Evolutionary conservation across 257 asterid genomes (phyloP), one percentile per base, ranked within the genome.

Genomic region (Fraxinus pennsylvanica): DNA sequence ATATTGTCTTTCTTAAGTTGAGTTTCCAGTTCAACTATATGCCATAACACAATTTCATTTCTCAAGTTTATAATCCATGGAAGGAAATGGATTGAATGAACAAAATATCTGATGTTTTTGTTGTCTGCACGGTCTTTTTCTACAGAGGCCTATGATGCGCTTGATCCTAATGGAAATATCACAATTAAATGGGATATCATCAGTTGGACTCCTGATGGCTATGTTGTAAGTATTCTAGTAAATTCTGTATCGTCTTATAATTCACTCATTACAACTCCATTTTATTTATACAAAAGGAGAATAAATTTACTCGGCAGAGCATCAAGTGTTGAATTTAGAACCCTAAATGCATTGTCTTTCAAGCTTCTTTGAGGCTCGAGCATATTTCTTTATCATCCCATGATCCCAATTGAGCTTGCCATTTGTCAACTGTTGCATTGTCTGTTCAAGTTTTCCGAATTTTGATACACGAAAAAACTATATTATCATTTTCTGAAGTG

Each of bases 191-290:
- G 94, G 94, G 92, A 90, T 50, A 75, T 90, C 29, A 79, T 88
- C 57, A 74, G 59, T 57, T 90, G 94, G 92, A 88, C 91, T 8
- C 80, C 91, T n/a, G 92, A 90, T 81, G 94, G 92, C 75, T 90
- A 90, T 79, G 84, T 87, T 78, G 92, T 90, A 81, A 81, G 91
- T 63, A 29, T 36, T 80, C 30, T 21, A 29, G 12, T 59, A 39
- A 65, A 25, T 70, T 73, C 43, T 17, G 45, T 7, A 0, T 14
- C 1, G 1, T 9, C 19, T 33, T 68, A 27, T 8, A 5, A n/a
- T 33, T n/a, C 43, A 43, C 10, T 68, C 45, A 32, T 39, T 4
- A 30, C 33, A 13, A 13, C 45, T 68, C 72, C 12, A 6, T 68
- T 45, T 68, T 30, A 21, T 68, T 68, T 6, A 14, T 9, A 9